Base-by-base conservation (phyloP, 179 eudicot genomes). In the Drosera spatulata region DNA sequence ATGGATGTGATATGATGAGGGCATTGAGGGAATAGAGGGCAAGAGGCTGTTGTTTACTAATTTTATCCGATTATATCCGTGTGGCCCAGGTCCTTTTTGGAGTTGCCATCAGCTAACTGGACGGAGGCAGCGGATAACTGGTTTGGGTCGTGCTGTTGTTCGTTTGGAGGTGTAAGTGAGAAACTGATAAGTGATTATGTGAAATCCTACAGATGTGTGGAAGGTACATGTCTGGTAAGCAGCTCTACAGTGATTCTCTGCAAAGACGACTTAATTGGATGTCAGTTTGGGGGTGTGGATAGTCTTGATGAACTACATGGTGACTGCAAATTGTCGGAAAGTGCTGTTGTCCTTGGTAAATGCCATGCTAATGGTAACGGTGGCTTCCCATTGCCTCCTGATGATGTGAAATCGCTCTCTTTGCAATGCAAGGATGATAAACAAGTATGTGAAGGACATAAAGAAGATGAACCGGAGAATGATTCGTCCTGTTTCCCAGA, bases 91-190 rank as follows among this genome's bases (percentile, higher is more conserved):
- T 68, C 66, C 50, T 84, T 93, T 62, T 75, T 75, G 63, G 96
- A 93, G 63, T 67, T 89, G 90, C 99, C 99, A 54, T 93, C 99
- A 53, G 79, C 76, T 50, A 81, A 89, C 73, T 93, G 99, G 99
- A 78, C 84, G 58, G 99, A 93, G 69, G 85, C 67, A 49, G 96
- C 99, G 57, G 99, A 93, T 73, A 93, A 93, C 61, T 93, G 99
- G 99, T 93, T 93, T 78, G 99, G 96, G 58, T 61, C 77, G 53
- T 93, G 99, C 58, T 93, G 99, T 60, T 88, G 96, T 67, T 86
- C 99, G 13, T 93, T 88, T 78, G 99, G 96, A 55, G 95, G 93
- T 45, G 68, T 81, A 56, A 79, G 96, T 69, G 95, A 93, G 77
- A 79, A 88, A 71, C 62, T 93, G 66, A 95, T 93, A 11, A 71